Conservation (phyloP, 139 green algal genomes). For the Micractinium sp. region DNA sequence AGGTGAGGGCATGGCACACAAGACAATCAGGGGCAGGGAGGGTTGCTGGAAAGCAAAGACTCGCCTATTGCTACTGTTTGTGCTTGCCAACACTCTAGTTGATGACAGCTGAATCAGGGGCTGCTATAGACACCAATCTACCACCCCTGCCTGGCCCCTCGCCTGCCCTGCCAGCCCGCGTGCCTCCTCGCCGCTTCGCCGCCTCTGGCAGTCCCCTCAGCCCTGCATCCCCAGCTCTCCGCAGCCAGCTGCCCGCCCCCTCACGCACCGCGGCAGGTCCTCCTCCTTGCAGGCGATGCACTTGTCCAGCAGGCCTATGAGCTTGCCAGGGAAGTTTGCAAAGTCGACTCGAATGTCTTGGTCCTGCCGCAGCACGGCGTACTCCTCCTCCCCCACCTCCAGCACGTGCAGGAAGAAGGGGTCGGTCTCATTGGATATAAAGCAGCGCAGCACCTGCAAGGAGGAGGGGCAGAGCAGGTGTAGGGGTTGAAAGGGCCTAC, state of each 20-base stretch:
- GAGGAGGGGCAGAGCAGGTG: neutral
- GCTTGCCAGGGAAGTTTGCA: conserved; percentile 82
- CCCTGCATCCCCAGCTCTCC: neutral
- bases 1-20: neutral
- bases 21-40: neutral
- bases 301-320: conserved; percentile 86
- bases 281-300: conserved; percentile 66
- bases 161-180: neutral
- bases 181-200: neutral
- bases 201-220: neutral
- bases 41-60: neutral
- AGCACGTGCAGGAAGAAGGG: conserved; percentile 82
- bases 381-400: conserved; percentile 93
- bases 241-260: neutral
- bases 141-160: too few species aligned
- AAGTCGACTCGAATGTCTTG: conserved; percentile 96
- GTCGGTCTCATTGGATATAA: conserved; percentile 82
- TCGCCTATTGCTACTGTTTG: neutral
- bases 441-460: conserved; percentile 73
- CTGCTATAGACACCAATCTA: too few species aligned
- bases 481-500: neutral
- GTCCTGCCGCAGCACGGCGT: conserved; percentile 82
- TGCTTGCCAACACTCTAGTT: too few species aligned
- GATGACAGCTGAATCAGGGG: too few species aligned
- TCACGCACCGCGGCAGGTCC: conserved; percentile 63